These are phyloP conservation scores for Xylariaceae sp. DNA, from an alignment of 2,329 filamentous ascomycete genomes.

Conservation along the genomic window DNA sequence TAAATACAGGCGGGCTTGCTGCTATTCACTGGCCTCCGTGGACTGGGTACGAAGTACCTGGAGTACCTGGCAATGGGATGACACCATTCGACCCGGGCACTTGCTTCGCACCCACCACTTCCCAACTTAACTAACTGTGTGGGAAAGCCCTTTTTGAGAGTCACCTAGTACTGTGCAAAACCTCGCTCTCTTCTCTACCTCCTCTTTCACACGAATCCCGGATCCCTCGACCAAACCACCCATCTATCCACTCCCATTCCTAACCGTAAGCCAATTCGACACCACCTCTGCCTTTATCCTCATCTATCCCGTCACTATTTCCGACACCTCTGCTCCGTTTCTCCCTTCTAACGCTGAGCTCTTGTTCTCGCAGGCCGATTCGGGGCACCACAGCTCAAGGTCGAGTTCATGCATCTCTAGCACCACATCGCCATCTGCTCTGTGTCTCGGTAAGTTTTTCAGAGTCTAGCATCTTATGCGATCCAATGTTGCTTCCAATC, in stretches of 20 bases:
- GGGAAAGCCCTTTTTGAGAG: slow-evolving; percentile 29
- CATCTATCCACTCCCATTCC: slow-evolving; percentile 26
- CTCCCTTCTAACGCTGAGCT: slow-evolving; percentile 17
- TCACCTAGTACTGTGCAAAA: slow-evolving; percentile 30
- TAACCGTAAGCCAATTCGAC: slow-evolving; percentile 23
- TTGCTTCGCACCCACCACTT: slow-evolving; percentile 18
- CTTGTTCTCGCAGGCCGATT: slow-evolving; percentile 26
- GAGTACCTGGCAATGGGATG: slow-evolving; percentile 5
- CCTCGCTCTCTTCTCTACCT: slow-evolving; percentile 32
- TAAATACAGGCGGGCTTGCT: slow-evolving; percentile 9
- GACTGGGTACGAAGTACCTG: slow-evolving; percentile 14
- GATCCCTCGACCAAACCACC: slow-evolving; percentile 21
- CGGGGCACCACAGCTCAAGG: slow-evolving; percentile 25
- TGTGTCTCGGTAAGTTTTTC: slow-evolving; percentile 35
- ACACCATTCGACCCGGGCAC: slow-evolving; percentile 23
- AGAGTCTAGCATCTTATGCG: slow-evolving; percentile 32
- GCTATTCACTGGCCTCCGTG: slow-evolving; percentile 2
- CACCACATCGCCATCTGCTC: slow-evolving; percentile 32
- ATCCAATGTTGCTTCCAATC: slow-evolving; percentile 30
- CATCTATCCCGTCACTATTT: slow-evolving; percentile 8
- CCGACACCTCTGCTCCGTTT: slow-evolving; percentile 8
- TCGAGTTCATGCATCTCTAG: slow-evolving; percentile 32
- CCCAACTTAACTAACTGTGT: slow-evolving; percentile 23
- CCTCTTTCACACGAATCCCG: slow-evolving; percentile 29
- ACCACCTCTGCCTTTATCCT: slow-evolving; percentile 19